Evolutionary conservation across 805 yeast genomes (phyloP), one percentile per base, ranked within the genome.

Genomic region (Wickerhamia fluorescens): DNA sequence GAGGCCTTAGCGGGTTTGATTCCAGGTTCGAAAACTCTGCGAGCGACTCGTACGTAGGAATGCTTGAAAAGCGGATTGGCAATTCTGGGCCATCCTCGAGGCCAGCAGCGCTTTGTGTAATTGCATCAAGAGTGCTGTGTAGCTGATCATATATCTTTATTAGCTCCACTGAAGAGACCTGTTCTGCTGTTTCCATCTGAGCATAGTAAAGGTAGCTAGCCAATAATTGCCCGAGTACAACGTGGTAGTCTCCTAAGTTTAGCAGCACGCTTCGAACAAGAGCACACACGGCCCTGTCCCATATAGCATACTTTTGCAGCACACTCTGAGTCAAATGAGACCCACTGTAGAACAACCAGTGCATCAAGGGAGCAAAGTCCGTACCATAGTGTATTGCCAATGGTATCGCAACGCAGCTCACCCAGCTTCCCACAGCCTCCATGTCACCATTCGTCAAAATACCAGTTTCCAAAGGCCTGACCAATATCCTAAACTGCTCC

Each of bases 391-490:
- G 51, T 2, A 19, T 33, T 5, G 49, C 34, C 9, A 46, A 30
- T 0, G 67, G 67, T 11, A 59, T 27, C 4, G 56, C 38, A 10
- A 56, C 65, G 15, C 45, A 33, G 4, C 27, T 18, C 33, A 56
- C 37, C 55, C 61, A 59, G 14, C 41, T 36, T 7, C n/a, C n/a
- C n/a, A n/a, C n/a, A n/a, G n/a, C n/a, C n/a, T n/a, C n/a, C n/a
- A n/a, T n/a, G n/a, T n/a, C n/a, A n/a, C n/a, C n/a, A n/a, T n/a
- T n/a, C n/a, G n/a, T n/a, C n/a, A n/a, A n/a, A n/a, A n/a, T n/a
- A n/a, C n/a, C n/a, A n/a, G n/a, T n/a, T n/a, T n/a, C n/a, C n/a
- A n/a, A n/a, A n/a, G n/a, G n/a, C n/a, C n/a, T n/a, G n/a, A n/a
- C n/a, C n/a, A n/a, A n/a, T n/a, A n/a, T n/a, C n/a, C n/a, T n/a